These are phyloP conservation scores for Epichloe aotearoae DNA, from an alignment of 2,329 filamentous ascomycete species.

Conservation along the genomic window DNA sequence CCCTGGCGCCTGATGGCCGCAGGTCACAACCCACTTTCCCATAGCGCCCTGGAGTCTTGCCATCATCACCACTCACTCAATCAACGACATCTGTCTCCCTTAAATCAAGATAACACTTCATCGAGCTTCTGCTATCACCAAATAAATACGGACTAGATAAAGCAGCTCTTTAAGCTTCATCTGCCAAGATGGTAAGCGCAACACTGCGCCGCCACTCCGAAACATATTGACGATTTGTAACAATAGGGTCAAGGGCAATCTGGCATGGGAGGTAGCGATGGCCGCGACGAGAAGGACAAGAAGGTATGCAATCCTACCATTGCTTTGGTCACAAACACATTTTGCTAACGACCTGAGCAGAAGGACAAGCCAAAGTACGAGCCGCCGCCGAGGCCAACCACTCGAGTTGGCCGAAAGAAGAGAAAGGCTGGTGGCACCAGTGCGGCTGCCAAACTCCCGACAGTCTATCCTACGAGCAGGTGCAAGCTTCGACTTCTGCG, in stretches of 20 bases:
- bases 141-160: not conserved
- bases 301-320: slow-evolving; percentile 46
- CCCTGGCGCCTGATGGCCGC: slow-evolving; percentile 28
- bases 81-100: slow-evolving; percentile 5
- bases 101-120: not conserved
- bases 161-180: slow-evolving; percentile 17
- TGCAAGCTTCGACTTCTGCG: slow-evolving; percentile 95
- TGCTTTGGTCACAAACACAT: not conserved
- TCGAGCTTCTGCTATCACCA: not conserved
- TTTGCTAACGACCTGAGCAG: slow-evolving; percentile 32
- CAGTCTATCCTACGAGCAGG: slow-evolving; percentile 87
- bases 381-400: slow-evolving; percentile 90
- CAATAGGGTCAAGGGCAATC: slow-evolving; percentile 71
- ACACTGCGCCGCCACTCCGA: not conserved
- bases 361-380: slow-evolving; percentile 99
- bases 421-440: slow-evolving; percentile 88
- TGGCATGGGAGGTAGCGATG: slow-evolving; percentile 69
- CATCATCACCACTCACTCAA: slow-evolving; percentile 9
- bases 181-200: slow-evolving; percentile 23
- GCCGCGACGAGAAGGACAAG: slow-evolving; percentile 81
- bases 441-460: slow-evolving; percentile 86
- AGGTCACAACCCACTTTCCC: slow-evolving; percentile 13
- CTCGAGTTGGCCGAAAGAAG: slow-evolving; percentile 96
- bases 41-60: slow-evolving; percentile 12
- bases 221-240: not conserved